Evolutionary conservation across 345 rosid species (phyloP).

Genomic region (Hibiscus mutabilis): DNA sequence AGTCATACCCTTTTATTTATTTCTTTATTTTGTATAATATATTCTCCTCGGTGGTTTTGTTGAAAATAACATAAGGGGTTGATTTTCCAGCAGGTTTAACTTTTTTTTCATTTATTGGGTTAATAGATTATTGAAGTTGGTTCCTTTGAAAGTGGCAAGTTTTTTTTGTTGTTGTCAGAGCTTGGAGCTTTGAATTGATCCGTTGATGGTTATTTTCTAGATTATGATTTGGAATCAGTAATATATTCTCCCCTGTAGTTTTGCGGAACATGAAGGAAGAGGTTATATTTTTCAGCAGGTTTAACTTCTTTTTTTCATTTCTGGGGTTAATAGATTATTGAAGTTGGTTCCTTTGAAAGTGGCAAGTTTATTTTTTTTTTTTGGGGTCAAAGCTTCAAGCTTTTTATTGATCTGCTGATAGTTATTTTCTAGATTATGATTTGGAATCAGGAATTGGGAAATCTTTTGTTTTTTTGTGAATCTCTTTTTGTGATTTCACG

Average conservation of each 20-base stretch:
- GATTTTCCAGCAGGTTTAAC: neutral
- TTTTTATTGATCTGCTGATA: slow-evolving; percentile 33
- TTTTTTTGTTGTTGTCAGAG: neutral
- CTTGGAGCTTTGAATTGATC: no score
- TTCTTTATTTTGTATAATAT: neutral
- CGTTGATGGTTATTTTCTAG: neutral
- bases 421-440: slow-evolving; percentile 20
- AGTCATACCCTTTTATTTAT: neutral
- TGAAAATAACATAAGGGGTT: neutral
- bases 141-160: neutral
- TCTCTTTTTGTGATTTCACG: slow-evolving; percentile 7
- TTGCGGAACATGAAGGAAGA: neutral
- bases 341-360: neutral
- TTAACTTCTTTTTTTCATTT: neutral
- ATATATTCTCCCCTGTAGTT: neutral
- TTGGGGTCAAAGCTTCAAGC: slow-evolving; percentile 8
- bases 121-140: neutral
- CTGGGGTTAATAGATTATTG: neutral
- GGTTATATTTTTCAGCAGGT: neutral
- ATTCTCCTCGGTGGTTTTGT: neutral
- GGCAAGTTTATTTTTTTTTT: neutral
- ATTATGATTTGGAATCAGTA: slow-evolving; percentile 15
- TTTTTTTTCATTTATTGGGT: neutral
- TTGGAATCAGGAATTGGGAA: slow-evolving; percentile 14
- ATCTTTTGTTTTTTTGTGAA: no score